phyloP scores from a whole-genome alignment of 768 basidiomycete genomes.

The Baorangia bicolor region DNA sequence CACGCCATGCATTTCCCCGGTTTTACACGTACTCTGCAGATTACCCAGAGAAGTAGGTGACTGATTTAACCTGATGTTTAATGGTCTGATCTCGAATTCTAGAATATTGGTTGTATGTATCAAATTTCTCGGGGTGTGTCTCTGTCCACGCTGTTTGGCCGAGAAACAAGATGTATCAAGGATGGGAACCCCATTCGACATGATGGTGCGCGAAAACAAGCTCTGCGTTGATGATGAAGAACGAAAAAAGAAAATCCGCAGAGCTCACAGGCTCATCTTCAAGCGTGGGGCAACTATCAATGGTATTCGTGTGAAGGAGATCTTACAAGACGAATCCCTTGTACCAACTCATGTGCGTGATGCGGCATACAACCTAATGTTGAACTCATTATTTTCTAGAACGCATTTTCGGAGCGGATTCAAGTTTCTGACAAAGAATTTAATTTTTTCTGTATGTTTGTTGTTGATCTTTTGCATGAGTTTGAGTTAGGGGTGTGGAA shows the following conservation, averaged over 20 bases:
- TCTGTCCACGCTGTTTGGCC: neutral
- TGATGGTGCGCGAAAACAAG: neutral
- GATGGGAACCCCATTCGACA: neutral
- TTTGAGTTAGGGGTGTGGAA: conserved; percentile 29
- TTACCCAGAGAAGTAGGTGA: neutral
- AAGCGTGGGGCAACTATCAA: conserved; percentile 1
- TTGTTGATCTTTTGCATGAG: conserved; percentile 25
- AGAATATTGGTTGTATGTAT: conserved; percentile 2
- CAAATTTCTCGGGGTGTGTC: neutral
- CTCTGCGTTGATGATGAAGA: neutral
- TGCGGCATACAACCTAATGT: no score
- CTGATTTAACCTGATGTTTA: neutral
- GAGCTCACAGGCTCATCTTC: conserved; percentile 7
- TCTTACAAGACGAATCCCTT: conserved; percentile 8
- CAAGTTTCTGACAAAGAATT: neutral
- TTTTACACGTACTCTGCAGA: neutral
- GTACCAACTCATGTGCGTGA: conserved; percentile 12
- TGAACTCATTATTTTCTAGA: conserved; percentile 35
- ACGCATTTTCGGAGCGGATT: conserved; percentile 34
- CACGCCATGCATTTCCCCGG: neutral
- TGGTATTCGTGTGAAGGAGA: neutral
- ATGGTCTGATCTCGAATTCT: neutral
- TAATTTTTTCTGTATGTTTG: conserved; percentile 17
- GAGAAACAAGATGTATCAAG: neutral
- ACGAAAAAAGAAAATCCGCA: neutral